Evolutionary conservation across 2,329 filamentous ascomycete species (phyloP), one percentile per base, ranked within the genome.

Genomic region (Colletotrichum orbiculare): DNA sequence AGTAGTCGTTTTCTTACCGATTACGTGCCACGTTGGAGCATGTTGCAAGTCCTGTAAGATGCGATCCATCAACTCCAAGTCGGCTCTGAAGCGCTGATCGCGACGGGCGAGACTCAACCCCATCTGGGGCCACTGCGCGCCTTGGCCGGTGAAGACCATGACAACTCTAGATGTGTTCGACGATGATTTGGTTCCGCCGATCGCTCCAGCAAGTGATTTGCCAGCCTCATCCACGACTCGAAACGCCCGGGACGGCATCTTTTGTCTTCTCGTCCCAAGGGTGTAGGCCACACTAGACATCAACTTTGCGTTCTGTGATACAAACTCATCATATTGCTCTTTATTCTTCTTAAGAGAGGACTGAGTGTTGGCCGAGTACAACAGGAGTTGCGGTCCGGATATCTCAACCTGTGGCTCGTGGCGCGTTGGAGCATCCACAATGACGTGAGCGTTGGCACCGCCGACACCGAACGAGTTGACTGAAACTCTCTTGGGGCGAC

Each of bases 381-480:
- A 25, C 25, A 25, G 25, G 2, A 25, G 25, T 25, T 25, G 13
- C 37, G 2, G 25, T n/a, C 35, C 4, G 15, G 10, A n/a, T 37
- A 39, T 2, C 1, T 57, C 15, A 6, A 33, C 25, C 15, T 12
- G 9, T 35, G 39, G 15, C 42, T 8, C 77, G 69, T 8, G 8
- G 13, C 3, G 1, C 49, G 17, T 8, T 42, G 46, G 13, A 49
- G 69, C 68, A 10, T 72, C 70, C 17, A 72, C 6, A 42, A 45
- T 0, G 11, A 42, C 37, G 35, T 68, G 67, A 6, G 64, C 64
- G 33, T 68, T 68, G 11, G 64, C 56, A 25, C 67, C 67, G 13
- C 59, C 64, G 35, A 55, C 52, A 1, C 67, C 64, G 33, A 68
- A 68, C 58, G 81, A 85, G 69, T 87, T 87, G 67, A 87, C 77